Evolutionary conservation across 257 asterid species (phyloP).

Genomic region (Penstemon barbatus): DNA sequence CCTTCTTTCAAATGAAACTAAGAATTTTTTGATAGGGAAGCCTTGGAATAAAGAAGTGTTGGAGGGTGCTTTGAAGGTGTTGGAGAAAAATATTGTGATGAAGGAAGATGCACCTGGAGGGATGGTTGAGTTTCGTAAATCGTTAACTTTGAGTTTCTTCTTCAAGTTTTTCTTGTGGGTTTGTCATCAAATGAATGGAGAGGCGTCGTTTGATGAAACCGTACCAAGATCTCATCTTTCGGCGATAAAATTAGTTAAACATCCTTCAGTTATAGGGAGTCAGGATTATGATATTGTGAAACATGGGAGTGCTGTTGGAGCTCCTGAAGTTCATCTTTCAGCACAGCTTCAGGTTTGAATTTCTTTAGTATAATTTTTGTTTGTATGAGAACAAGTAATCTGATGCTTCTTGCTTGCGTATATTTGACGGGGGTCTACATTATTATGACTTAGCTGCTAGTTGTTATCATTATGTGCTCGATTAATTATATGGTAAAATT

Average conservation of each 20-base stretch:
- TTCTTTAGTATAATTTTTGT: background rate
- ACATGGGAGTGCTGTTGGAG: conserved; percentile 82
- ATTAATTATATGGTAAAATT: conserved; percentile 9
- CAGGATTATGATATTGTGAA: conserved; percentile 76
- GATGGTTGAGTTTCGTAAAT: conserved; percentile 88
- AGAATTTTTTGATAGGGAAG: conserved; percentile 64
- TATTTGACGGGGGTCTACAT: background rate
- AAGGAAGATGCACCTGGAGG: conserved; percentile 95
- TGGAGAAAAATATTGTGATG: conserved; percentile 72
- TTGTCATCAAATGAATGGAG: conserved; percentile 73
- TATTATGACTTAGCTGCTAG: conserved; percentile 5
- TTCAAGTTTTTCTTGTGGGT: conserved; percentile 93
- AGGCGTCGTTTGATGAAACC: conserved; percentile 44
- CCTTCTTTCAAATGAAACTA: conserved; percentile 54
- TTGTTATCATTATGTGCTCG: background rate
- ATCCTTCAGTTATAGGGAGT: conserved; percentile 58
- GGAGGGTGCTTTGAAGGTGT: conserved; percentile 56
- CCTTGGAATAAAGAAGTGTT: conserved; percentile 66
- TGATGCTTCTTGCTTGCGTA: background rate
- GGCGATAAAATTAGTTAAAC: conserved; percentile 61
- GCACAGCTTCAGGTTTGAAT: conserved; percentile 73
- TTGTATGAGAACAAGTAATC: background rate
- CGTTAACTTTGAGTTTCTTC: conserved; percentile 82
- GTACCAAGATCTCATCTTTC: conserved; percentile 72
- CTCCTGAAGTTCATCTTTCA: conserved; percentile 90